A percentile compares a stretch with the other conserved stretches of the same genome.
Conservation (phyloP, 345 rosid species). For the Eucalyptus erythrocorys region DNA sequence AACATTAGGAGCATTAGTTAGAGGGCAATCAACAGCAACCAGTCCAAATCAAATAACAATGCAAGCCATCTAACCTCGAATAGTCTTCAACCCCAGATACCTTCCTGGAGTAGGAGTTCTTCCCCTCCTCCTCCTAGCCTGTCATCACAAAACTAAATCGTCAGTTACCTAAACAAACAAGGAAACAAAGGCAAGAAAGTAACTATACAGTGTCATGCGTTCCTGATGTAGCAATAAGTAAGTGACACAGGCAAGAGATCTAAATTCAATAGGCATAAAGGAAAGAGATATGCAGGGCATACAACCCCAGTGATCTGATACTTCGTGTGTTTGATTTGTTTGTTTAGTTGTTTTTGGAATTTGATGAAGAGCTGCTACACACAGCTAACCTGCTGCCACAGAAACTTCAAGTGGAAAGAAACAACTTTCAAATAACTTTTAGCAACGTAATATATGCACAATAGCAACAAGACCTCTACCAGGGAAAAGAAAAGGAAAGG, state of each 20-base stretch:
- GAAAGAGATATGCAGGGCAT: slow-evolving; percentile 73
- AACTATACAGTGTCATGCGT: not conserved
- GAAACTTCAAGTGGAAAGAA: slow-evolving; percentile 75
- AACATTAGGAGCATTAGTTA: not conserved
- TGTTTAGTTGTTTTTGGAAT: slow-evolving; percentile 59
- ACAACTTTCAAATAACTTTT: slow-evolving; percentile 34
- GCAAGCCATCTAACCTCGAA: slow-evolving; percentile 30
- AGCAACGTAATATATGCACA: not conserved
- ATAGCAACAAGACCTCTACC: not conserved
- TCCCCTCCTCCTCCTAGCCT: slow-evolving; percentile 88
- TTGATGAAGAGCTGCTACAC: slow-evolving; percentile 88
- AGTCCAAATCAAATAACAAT: not conserved
- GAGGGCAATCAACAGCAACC: not conserved
- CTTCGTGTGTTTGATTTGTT: slow-evolving; percentile 49
- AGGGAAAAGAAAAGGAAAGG: not conserved
- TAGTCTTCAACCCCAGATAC: slow-evolving; percentile 66
- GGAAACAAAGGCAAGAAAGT: not conserved
- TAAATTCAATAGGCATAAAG: slow-evolving; percentile 1
- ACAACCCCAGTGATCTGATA: slow-evolving; percentile 80
- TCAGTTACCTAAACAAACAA: not conserved
- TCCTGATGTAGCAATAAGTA: not conserved
- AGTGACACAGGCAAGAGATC: not conserved
- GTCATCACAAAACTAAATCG: not conserved
- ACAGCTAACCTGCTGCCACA: slow-evolving; percentile 97
- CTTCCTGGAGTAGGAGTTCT: slow-evolving; percentile 94